phyloP scores from a whole-genome alignment of 2,329 filamentous ascomycete species.

The Diplodia mutila region DNA sequence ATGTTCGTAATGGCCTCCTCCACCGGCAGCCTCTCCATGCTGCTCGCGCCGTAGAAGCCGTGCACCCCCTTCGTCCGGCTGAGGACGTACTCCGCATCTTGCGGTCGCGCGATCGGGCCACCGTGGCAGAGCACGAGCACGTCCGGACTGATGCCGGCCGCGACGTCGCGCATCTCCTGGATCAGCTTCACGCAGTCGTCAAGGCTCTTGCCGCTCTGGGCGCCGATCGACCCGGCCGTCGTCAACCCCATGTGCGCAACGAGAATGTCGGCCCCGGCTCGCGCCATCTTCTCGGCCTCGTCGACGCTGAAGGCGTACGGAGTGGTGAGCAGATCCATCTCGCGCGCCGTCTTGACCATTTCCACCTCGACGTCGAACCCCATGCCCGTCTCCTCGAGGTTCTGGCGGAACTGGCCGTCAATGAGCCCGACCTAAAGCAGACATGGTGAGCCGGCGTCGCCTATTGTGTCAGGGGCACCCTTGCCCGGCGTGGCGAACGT shows the following conservation, averaged over 20 bases:
- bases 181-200: constrained; percentile 67
- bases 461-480: constrained; percentile 13
- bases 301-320: constrained; percentile 70
- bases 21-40: constrained; percentile 70
- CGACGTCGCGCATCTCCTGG: constrained; percentile 67
- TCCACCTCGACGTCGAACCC: constrained; percentile 69
- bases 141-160: constrained; percentile 58
- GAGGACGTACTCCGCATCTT: constrained; percentile 67
- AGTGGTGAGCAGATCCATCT: constrained; percentile 66
- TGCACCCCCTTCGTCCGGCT: constrained; percentile 65
- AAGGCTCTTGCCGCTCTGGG: constrained; percentile 62
- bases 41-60: constrained; percentile 72
- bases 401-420: constrained; percentile 68
- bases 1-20: constrained; percentile 67
- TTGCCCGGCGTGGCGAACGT: constrained; percentile 8
- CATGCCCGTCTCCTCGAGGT: constrained; percentile 75
- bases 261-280: constrained; percentile 67
- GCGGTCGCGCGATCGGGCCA: constrained; percentile 66
- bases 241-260: constrained; percentile 73
- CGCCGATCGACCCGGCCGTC: constrained; percentile 67
- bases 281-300: constrained; percentile 65
- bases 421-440: constrained; percentile 61
- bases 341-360: constrained; percentile 64
- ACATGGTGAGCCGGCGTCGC: constrained; percentile 11
- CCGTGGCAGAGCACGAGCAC: constrained; percentile 72